These are phyloP conservation scores for Sporisorium reilianum DNA, from an alignment of 1,284 basidiomycete genomes.

Conservation along the genomic window DNA sequence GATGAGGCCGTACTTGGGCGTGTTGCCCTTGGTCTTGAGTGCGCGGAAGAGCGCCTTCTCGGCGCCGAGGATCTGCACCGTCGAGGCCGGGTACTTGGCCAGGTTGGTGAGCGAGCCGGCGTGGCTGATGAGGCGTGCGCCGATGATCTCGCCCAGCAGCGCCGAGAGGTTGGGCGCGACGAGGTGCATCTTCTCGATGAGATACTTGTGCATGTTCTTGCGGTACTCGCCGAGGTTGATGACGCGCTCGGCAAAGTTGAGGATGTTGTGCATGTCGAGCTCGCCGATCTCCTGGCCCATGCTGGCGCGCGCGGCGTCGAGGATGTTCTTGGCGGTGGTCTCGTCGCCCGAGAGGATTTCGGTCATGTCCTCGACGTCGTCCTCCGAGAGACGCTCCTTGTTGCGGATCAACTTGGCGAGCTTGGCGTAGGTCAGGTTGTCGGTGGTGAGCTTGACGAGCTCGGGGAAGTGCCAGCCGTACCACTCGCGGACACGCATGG, in stretches of 20 bases:
- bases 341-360: constrained; percentile 87
- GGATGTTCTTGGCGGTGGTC: constrained; percentile 78
- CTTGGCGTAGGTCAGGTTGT: constrained; percentile 97
- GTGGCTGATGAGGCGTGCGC: constrained; percentile 94
- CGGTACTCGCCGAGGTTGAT: constrained; percentile 95
- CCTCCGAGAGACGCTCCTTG: constrained; percentile 85
- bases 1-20: constrained; percentile 96
- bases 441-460: constrained; percentile 96
- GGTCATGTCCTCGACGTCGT: constrained; percentile 87
- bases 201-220: constrained; percentile 90
- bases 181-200: constrained; percentile 95
- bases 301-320: constrained; percentile 91
- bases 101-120: constrained; percentile 93
- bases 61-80: constrained; percentile 96
- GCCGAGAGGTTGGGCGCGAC: constrained; percentile 97
- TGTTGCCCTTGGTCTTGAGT: constrained; percentile 98
- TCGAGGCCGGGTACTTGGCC: constrained; percentile 96
- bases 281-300: constrained; percentile 99
- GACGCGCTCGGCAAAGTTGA: constrained; percentile 95
- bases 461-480: constrained; percentile 99
- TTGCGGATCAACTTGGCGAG: constrained; percentile 75
- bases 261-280: constrained; percentile 92
- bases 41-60: constrained; percentile 99
- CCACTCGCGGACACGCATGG: constrained; percentile 99
- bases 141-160: constrained; percentile 95